phyloP scores from a whole-genome alignment of 2,329 filamentous ascomycete genomes.

The Xylaria sp. region DNA sequence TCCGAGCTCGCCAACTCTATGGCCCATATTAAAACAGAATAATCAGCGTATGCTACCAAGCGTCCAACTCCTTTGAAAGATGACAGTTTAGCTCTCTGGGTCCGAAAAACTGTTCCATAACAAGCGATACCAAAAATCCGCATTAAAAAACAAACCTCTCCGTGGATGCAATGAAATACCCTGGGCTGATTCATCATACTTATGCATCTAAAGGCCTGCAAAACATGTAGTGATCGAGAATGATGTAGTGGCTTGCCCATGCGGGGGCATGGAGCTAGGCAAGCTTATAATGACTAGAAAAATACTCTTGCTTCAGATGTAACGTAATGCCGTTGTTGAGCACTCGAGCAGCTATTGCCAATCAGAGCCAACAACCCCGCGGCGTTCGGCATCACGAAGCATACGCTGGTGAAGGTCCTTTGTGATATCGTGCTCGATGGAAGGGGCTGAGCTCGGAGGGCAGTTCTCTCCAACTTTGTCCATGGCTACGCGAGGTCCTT shows the following conservation, averaged over 20 bases:
- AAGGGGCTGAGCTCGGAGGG: slow-evolving; percentile 45
- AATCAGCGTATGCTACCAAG: slow-evolving; percentile 3
- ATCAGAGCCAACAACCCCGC: slow-evolving; percentile 40
- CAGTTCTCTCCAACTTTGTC: slow-evolving; percentile 54
- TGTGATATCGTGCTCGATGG: slow-evolving; percentile 39
- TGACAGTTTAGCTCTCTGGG: slow-evolving; percentile 12
- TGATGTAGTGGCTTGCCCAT: slow-evolving; percentile 26
- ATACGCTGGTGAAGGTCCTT: slow-evolving; percentile 41
- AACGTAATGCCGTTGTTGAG: background rate
- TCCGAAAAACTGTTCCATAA: slow-evolving; percentile 13
- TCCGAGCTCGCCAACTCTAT: slow-evolving; percentile 12
- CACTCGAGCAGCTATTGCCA: slow-evolving; percentile 34
- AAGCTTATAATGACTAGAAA: background rate
- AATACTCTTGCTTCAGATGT: background rate
- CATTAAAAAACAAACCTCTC: slow-evolving; percentile 9
- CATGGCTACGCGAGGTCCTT: slow-evolving; percentile 29
- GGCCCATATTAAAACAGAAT: slow-evolving; percentile 21
- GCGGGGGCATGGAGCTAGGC: slow-evolving; percentile 16
- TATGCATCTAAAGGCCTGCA: slow-evolving; percentile 41
- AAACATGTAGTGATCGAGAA: slow-evolving; percentile 38
- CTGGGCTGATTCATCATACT: slow-evolving; percentile 39
- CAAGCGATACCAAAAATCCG: slow-evolving; percentile 25
- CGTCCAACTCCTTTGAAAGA: slow-evolving; percentile 24
- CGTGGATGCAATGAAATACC: slow-evolving; percentile 34
- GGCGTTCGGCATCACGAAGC: slow-evolving; percentile 42